Evolutionary conservation across 192 early-diverging fungal genomes (phyloP), one percentile per base, ranked within the genome.

Genomic region (Coemansia sp.): DNA sequence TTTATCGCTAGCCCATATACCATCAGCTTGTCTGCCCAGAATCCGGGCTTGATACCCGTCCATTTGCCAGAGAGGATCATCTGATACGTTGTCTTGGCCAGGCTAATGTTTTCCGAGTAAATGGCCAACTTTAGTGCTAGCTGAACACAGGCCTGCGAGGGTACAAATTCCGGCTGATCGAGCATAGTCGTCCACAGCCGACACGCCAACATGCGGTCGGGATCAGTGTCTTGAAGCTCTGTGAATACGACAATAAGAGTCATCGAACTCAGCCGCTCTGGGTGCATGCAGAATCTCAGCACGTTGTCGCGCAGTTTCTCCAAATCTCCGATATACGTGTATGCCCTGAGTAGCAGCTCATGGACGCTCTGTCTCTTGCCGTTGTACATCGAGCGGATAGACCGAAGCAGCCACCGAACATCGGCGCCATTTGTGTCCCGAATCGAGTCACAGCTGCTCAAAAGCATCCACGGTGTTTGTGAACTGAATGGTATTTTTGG

Each of bases 1-100:
- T 79, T 73, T n/a, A 67, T 67, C 11, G 70, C 70, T 60, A 79
- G 54, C n/a, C 76, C 76, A 57, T 79, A 73, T 8, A 79, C 40
- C 55, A 79, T 64, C n/a, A 72, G 41, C 40, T 70, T 72, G 17
- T 79, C 70, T 4, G 71, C 57, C 76, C 76, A 79, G 45, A 59
- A 73, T 3, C 76, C 76, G 23, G 56, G 31, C 33, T 36, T 36
- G 14, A 79, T 55, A 1, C 42, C 50, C 1, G 31, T 25, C 76
- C 76, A 79, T 7, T 42, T 47, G 27, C 47, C 42, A 36, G 64
- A 38, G 19, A 79, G 48, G 7, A 79, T 64, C 38, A 44, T 27
- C 45, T 57, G 59, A 40, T 79, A 79, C 4, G 70, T 73, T 8
- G 31, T 41, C 0, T 60, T 64, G 11, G 76, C 76, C 23, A 79